These are phyloP conservation scores for Heliophila coronopifolia DNA, from an alignment of 441 rosid genomes.

Conservation along the genomic window DNA sequence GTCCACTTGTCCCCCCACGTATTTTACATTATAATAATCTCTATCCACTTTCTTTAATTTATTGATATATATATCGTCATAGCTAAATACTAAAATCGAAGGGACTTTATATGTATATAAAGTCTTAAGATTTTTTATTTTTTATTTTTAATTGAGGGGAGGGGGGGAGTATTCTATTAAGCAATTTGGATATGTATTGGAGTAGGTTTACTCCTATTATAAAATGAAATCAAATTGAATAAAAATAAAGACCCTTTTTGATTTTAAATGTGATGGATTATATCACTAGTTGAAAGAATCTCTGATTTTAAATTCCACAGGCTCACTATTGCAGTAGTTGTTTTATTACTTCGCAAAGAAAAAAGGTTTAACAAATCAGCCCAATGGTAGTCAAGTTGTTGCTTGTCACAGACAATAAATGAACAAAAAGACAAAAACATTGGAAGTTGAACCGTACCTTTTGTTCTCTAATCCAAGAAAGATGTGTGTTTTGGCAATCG, in stretches of 20 bases:
- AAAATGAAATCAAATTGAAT: not conserved
- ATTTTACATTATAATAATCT: constrained; percentile 2
- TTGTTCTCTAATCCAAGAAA: constrained; percentile 15
- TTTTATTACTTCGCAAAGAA: too few species aligned
- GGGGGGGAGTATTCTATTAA: not conserved
- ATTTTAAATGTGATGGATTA: not conserved
- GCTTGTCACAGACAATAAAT: constrained; percentile 7
- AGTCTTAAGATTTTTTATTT: too few species aligned
- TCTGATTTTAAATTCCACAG: not conserved
- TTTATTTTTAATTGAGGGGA: not conserved
- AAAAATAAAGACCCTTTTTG: too few species aligned
- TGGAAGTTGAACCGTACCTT: constrained; percentile 28
- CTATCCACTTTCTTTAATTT: constrained; percentile 12
- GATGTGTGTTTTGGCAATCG: constrained; percentile 23
- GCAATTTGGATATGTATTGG: not conserved
- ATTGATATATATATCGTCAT: not conserved
- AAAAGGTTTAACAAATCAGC: too few species aligned
- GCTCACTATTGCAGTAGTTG: constrained; percentile 1
- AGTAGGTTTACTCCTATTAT: not conserved
- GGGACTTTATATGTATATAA: too few species aligned
- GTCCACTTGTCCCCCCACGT: constrained; percentile 26
- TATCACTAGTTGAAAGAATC: constrained; percentile 19
- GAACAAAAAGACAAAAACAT: constrained; percentile 9
- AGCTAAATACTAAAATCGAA: not conserved
- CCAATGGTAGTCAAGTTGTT: too few species aligned